These are phyloP conservation scores for Grigorovia transvaalensis DNA, from an alignment of 805 yeast genomes.

Conservation along the genomic window DNA sequence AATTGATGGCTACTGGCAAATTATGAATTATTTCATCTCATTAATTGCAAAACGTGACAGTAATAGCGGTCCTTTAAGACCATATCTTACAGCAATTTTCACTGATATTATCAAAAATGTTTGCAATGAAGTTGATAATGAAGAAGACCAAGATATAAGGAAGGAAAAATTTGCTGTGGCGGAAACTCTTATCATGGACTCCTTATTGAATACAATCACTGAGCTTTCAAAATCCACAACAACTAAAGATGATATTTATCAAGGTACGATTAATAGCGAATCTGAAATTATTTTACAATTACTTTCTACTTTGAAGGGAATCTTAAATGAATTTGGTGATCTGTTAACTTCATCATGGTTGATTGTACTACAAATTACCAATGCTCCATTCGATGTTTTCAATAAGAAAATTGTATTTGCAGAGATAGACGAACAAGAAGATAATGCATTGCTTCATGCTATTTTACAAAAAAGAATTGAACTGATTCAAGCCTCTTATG, in stretches of 20 bases:
- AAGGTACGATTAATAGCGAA: slow-evolving; percentile 40
- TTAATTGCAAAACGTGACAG: slow-evolving; percentile 36
- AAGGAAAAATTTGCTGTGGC: slow-evolving; percentile 17
- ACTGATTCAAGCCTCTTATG: slow-evolving; percentile 58
- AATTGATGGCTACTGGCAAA: slow-evolving; percentile 36
- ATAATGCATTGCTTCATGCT: slow-evolving; percentile 23
- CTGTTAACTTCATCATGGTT: slow-evolving; percentile 61
- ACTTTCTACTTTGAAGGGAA: slow-evolving; percentile 52
- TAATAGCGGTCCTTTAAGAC: slow-evolving; percentile 34
- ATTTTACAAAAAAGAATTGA: slow-evolving; percentile 39
- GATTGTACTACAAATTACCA: slow-evolving; percentile 48
- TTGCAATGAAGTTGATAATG: slow-evolving; percentile 19
- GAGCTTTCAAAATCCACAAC: slow-evolving; percentile 30
- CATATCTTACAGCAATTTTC: slow-evolving; percentile 41
- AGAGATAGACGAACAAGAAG: slow-evolving; percentile 20
- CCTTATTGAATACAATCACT: slow-evolving; percentile 38
- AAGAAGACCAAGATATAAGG: slow-evolving; percentile 12
- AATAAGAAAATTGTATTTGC: slow-evolving; percentile 14
- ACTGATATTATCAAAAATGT: slow-evolving; percentile 37
- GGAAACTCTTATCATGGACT: slow-evolving; percentile 39
- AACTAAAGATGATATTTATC: slow-evolving; percentile 27
- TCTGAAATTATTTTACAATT: slow-evolving; percentile 55
- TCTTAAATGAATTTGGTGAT: slow-evolving; percentile 73
- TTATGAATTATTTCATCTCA: slow-evolving; percentile 38
- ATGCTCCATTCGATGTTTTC: slow-evolving; percentile 45